Evolutionary conservation across 345 rosid species (phyloP).

Genomic region (Citrus sp.): DNA sequence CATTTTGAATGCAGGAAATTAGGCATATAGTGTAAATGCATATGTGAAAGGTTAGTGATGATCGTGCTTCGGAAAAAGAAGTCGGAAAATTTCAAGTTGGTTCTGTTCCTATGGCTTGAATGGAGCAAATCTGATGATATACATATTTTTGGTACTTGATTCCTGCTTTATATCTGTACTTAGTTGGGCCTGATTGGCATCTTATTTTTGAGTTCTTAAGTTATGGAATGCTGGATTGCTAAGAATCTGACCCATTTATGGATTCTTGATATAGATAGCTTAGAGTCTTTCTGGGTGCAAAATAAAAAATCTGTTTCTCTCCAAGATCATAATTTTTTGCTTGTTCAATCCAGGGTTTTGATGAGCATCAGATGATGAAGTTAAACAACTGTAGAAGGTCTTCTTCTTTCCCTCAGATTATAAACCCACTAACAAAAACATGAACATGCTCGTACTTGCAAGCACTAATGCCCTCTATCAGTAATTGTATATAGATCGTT

Average conservation of each 20-base stretch:
- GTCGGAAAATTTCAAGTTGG: not conserved
- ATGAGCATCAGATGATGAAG: constrained; percentile 76
- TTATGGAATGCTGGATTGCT: not conserved
- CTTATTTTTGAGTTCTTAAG: too few species aligned
- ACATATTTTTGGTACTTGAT: not conserved
- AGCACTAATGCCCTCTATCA: not conserved
- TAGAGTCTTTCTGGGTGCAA: not conserved
- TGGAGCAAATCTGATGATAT: not conserved
- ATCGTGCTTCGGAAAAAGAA: not conserved
- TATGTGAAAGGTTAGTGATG: not conserved
- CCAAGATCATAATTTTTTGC: not conserved
- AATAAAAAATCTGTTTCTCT: not conserved
- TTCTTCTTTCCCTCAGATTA: not conserved
- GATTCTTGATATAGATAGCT: not conserved
- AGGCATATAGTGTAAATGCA: not conserved
- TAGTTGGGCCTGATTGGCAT: not conserved
- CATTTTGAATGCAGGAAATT: not conserved
- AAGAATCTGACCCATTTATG: not conserved
- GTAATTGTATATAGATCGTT: not conserved
- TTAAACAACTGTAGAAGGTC: constrained; percentile 82
- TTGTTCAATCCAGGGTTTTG: constrained; percentile 30
- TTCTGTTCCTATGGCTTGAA: not conserved
- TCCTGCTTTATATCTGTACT: not conserved
- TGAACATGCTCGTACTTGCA: not conserved
- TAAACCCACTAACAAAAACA: not conserved